phyloP scores from a whole-genome alignment of 306 rosid species.

The Gastrolobium bilobum region DNA sequence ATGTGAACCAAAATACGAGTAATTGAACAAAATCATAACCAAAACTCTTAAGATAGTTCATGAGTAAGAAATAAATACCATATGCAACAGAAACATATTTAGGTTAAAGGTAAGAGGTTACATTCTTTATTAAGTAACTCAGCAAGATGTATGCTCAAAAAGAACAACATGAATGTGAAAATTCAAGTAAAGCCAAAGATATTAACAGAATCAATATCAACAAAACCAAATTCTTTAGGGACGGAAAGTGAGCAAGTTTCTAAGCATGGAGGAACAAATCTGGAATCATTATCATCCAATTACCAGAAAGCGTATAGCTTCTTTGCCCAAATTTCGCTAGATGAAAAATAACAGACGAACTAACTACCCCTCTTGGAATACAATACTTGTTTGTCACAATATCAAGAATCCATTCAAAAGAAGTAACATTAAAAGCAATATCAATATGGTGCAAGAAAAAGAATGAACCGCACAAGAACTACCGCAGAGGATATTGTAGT shows the following conservation, averaged over 20 bases:
- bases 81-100: constrained; percentile 28
- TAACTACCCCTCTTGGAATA: constrained; percentile 1
- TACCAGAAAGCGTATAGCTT: constrained; percentile 16
- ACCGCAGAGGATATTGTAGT: not conserved
- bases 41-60: not conserved
- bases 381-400: not conserved
- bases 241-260: not conserved
- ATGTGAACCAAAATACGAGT: not conserved
- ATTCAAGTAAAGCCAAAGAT: constrained; percentile 5
- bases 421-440: not conserved
- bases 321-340: constrained; percentile 8
- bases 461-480: not conserved
- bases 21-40: constrained; percentile 28
- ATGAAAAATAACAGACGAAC: constrained; percentile 9
- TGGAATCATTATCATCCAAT: constrained; percentile 13
- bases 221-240: not conserved
- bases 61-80: constrained; percentile 21
- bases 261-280: constrained; percentile 23
- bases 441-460: not conserved
- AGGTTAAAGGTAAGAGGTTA: constrained; percentile 8
- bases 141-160: not conserved
- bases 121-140: constrained; percentile 14
- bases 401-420: constrained; percentile 8
- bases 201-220: not conserved
- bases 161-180: constrained; percentile 18